These are phyloP conservation scores for Suillus alpinus DNA, from an alignment of 768 basidiomycete species.

Conservation along the genomic window DNA sequence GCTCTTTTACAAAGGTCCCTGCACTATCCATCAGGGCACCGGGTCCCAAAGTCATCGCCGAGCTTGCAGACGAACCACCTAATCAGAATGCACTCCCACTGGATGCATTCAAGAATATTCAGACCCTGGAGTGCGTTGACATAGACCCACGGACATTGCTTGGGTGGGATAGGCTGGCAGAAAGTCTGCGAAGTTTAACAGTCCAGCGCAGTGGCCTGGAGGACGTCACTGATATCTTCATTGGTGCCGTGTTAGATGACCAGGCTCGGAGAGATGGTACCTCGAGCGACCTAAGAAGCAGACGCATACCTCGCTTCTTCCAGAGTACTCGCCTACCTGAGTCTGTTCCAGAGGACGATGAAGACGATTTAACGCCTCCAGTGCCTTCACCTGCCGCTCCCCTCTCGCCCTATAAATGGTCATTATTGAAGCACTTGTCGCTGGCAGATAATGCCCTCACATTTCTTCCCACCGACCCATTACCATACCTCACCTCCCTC, in stretches of 20 bases:
- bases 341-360: conserved; percentile 53
- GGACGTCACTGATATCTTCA: conserved; percentile 74
- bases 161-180: conserved; percentile 80
- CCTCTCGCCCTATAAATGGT: conserved; percentile 67
- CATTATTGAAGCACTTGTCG: conserved; percentile 70
- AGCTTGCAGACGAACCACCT: conserved; percentile 66
- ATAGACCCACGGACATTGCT: conserved; percentile 80
- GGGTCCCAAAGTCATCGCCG: conserved; percentile 60
- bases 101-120: conserved; percentile 81
- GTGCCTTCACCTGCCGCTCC: conserved; percentile 28
- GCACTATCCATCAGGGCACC: conserved; percentile 69
- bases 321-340: conserved; percentile 51
- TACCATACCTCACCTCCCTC: conserved; percentile 68
- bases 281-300: conserved; percentile 42
- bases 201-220: conserved; percentile 79
- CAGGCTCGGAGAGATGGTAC: conserved; percentile 60
- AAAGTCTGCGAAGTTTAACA: conserved; percentile 69
- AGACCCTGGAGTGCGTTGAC: conserved; percentile 69
- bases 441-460: conserved; percentile 80
- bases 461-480: conserved; percentile 66
- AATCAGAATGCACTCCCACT: conserved; percentile 77
- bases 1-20: conserved; percentile 87
- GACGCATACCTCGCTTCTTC: conserved; percentile 48
- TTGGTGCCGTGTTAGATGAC: conserved; percentile 76
- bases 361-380: conserved; percentile 24